phyloP scores from a whole-genome alignment of 495 filamentous ascomycete species.

The Penicillium riverlandense region DNA sequence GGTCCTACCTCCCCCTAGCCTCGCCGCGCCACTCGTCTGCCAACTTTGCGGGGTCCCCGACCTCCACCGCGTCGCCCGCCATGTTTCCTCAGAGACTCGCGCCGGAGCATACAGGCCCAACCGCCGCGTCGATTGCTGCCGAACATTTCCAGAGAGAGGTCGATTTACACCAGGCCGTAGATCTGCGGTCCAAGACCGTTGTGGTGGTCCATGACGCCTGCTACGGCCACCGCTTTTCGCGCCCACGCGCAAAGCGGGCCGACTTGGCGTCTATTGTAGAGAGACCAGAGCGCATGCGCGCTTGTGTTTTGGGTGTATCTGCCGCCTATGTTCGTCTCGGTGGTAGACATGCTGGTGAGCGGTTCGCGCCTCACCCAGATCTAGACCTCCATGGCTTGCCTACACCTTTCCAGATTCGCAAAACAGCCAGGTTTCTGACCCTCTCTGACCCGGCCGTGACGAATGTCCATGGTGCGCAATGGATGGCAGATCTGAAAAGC shows the following conservation, averaged over 20 bases:
- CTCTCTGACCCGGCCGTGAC: slow-evolving; percentile 65
- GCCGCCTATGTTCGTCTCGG: slow-evolving; percentile 86
- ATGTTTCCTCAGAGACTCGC: slow-evolving; percentile 18
- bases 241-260: slow-evolving; percentile 63
- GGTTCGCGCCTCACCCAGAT: slow-evolving; percentile 54
- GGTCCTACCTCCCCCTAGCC: slow-evolving; percentile 27
- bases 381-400: slow-evolving; percentile 42
- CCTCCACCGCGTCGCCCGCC: slow-evolving; percentile 17
- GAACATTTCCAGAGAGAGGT: slow-evolving; percentile 66
- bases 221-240: slow-evolving; percentile 84
- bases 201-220: slow-evolving; percentile 88
- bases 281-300: slow-evolving; percentile 84
- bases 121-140: slow-evolving; percentile 61
- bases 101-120: slow-evolving; percentile 34
- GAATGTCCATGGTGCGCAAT: slow-evolving; percentile 74
- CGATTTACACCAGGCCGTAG: slow-evolving; percentile 47
- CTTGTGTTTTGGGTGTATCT: slow-evolving; percentile 70
- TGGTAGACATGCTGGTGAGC: slow-evolving; percentile 67
- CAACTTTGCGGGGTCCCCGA: slow-evolving; percentile 32
- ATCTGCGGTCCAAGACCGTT: slow-evolving; percentile 54
- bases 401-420: slow-evolving; percentile 70
- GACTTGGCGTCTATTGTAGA: slow-evolving; percentile 75
- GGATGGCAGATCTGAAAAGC: slow-evolving; percentile 83
- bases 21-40: slow-evolving; percentile 41
- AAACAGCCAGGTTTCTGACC: slow-evolving; percentile 57